phyloP scores from a whole-genome alignment of 164 flowering plant genomes.

The Houttuynia cordata region DNA sequence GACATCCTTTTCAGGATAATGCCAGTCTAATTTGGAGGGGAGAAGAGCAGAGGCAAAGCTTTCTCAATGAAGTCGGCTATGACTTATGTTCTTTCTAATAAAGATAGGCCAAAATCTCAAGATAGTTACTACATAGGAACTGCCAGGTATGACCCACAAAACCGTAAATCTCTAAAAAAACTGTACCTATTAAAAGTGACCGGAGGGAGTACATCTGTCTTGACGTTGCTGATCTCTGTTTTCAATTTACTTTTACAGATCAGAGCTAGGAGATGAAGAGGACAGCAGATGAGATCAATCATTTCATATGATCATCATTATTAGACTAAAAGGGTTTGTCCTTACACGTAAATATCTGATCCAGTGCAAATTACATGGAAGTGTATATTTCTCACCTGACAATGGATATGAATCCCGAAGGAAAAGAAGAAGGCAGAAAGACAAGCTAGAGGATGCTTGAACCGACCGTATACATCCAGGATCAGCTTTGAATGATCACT shows the following conservation, averaged over 20 bases:
- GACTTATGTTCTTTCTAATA: conserved; percentile 36
- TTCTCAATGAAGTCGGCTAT: conserved; percentile 34
- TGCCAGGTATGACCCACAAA: conserved; percentile 10
- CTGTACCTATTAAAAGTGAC: no score
- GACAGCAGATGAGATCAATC: no score
- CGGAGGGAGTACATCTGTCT: no score
- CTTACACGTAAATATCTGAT: no score
- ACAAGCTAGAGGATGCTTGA: conserved; percentile 1
- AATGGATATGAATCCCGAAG: neutral
- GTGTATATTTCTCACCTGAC: neutral
- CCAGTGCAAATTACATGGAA: neutral
- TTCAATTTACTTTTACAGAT: conserved; percentile 1
- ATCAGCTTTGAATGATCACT: conserved; percentile 10
- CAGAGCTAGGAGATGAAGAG: no score
- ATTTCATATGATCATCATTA: no score
- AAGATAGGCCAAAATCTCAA: conserved; percentile 9
- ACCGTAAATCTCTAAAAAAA: neutral
- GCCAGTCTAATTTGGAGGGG: conserved; percentile 37
- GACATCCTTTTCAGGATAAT: conserved; percentile 36
- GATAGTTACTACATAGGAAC: conserved; percentile 12
- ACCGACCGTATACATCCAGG: conserved; percentile 14
- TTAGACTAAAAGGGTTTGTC: no score
- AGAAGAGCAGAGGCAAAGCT: conserved; percentile 48
- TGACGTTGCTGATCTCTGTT: neutral
- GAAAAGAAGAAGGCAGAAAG: conserved; percentile 3